phyloP scores from a whole-genome alignment of 495 filamentous ascomycete species.

The Chaetomium tenue region DNA sequence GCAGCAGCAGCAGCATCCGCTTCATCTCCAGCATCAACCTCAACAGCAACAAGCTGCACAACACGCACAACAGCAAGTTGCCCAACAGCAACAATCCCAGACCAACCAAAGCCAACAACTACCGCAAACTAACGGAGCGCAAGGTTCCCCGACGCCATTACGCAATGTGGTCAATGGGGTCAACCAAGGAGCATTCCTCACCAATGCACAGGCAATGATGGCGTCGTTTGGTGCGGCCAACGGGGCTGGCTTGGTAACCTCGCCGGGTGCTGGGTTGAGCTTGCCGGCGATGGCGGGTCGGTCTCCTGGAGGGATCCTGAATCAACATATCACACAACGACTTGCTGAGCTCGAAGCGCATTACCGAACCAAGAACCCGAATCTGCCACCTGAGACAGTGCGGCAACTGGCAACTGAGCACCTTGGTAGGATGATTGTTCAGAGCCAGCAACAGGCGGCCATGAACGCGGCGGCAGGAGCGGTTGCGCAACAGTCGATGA shows the following conservation, averaged over 20 bases:
- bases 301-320: conserved; percentile 34
- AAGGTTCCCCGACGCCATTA: conserved; percentile 42
- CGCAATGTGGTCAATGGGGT: conserved; percentile 54
- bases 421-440: conserved; percentile 40
- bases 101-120: conserved; percentile 36
- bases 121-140: conserved; percentile 38
- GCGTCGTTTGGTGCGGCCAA: conserved; percentile 43
- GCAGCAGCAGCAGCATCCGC: conserved; percentile 39
- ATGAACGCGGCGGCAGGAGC: conserved; percentile 41
- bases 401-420: conserved; percentile 61
- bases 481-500: conserved; percentile 32
- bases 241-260: conserved; percentile 40
- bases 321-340: conserved; percentile 34
- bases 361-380: conserved; percentile 50
- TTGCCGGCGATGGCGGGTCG: conserved; percentile 41
- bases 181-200: conserved; percentile 49
- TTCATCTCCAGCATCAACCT: conserved; percentile 17
- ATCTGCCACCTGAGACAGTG: conserved; percentile 57
- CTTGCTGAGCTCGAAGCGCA: conserved; percentile 38
- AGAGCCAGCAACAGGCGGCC: conserved; percentile 43
- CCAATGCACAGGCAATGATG: conserved; percentile 48
- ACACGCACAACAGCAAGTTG: conserved; percentile 35
- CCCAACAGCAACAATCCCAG: conserved; percentile 40
- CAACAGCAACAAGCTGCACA: conserved; percentile 30
- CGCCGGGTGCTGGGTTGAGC: conserved; percentile 39